Evolutionary conservation across 2,329 filamentous ascomycete genomes (phyloP), one percentile per base, ranked within the genome.

Genomic region (Colletotrichum australisinense): DNA sequence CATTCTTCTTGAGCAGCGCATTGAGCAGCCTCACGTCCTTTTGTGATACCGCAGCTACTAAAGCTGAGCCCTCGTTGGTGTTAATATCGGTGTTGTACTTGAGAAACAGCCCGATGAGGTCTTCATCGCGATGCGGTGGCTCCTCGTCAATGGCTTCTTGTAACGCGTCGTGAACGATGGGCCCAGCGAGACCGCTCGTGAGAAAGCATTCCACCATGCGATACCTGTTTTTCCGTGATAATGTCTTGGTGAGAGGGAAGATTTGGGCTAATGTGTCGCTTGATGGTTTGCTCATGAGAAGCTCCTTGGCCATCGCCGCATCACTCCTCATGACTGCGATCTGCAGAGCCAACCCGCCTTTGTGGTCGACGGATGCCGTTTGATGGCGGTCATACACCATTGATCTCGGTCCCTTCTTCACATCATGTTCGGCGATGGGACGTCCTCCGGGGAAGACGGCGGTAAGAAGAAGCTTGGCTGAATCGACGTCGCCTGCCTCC

Each of bases 81-180:
- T 89, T 90, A 49, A 89, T 84, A 60, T 90, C 88, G 4, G 87
- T 87, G 16, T 87, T 85, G 72, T 89, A 82, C 2, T 84, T 82
- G 5, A 91, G 80, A 4, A 91, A 80, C 5, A 91, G 81, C 7
- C 84, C 83, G 67, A 91, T 88, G 12, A 91, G 79, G 1, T 83
- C 82, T 55, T 87, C 84, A 52, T 91, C 89, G 49, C 88, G 82
- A 53, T 83, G 81, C 0, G 85, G 83, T 1, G 83, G 82, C 14
- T 84, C 82, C 55, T 89, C 86, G 16, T 84, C 83, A 55, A 91
- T 86, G n/a, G 87, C 86, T 28, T 86, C 84, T 71, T 90, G 86
- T 2, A 91, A 77, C 2, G 88, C 87, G 0, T 81, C 81, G 57
- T 90, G 84, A 5, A 91, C 80, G 49, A 82, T 83, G 2, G 84